Base-by-base conservation (phyloP, 2,329 filamentous ascomycete species). In the Alternaria metachromatica region DNA sequence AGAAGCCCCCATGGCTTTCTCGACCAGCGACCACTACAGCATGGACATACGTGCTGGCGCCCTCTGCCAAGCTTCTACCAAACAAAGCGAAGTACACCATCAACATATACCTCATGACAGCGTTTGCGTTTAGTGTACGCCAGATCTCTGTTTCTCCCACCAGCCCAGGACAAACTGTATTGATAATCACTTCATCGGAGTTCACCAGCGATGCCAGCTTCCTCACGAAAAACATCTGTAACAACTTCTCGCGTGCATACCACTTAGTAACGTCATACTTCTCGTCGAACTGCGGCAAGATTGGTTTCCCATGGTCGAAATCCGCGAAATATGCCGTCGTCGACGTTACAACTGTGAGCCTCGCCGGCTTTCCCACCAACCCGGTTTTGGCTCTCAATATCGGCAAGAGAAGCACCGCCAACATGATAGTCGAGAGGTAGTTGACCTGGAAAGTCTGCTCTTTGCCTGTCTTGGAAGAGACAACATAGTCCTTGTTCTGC, bases 391-490 rank as follows among this genome's bases (percentile, higher is more conserved):
- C 25, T 26, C 68, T 67, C 20, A 79, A 64, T 7, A 66, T 66
- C 6, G 79, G 79, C 3, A 80, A 75, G 21, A 89, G 76, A 3
- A 87, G 74, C 5, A 88, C 57, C 1, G 81, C 83, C 8, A 89
- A 74, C 4, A 88, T 76, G 6, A 82, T 79, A 0, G 86, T 89
- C 1, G 85, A 85, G 7, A 89, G 75, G 4, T 84, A 80, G 69
- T 89, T 88, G 59, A 88, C 84, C 71, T 89, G 86, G 13, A 89
- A 65, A 0, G 79, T 84, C 55, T 65, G 59, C 55, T 81, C 78
- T 58, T 76, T 75, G 9, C 73, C 72, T 67, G 43, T 74, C 66
- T 65, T 26, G 20, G 9, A 5, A 1, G 58, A 49, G 53, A 66
- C 74, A 5, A 51, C 44, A 6, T 11, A 6, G n/a, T 37, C 55